Evolutionary conservation across 805 yeast species (phyloP).

Genomic region (Ogataea pignaliae): DNA sequence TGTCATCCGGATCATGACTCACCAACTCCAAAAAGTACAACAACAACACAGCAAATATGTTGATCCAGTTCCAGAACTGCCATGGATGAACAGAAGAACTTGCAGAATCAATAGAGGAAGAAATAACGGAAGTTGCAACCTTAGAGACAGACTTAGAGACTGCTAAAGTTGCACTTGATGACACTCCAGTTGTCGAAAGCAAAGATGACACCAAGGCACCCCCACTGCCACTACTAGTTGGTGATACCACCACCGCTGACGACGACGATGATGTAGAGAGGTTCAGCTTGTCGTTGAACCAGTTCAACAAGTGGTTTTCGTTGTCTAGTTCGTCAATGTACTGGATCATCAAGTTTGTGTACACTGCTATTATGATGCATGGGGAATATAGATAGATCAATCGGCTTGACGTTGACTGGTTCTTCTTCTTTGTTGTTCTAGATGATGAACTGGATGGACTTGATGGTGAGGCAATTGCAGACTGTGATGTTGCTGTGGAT

Average conservation of each 20-base stretch:
- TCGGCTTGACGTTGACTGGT: conserved; percentile 35
- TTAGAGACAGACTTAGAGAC: neutral
- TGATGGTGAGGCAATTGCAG: neutral
- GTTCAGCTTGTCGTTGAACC: conserved; percentile 25
- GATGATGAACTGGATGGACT: neutral
- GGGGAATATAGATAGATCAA: conserved; percentile 87
- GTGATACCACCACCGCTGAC: neutral
- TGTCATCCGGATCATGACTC: conserved; percentile 31
- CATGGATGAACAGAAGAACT: conserved; percentile 53
- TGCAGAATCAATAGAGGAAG: neutral
- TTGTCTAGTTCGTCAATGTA: conserved; percentile 72
- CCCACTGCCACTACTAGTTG: too few relatives aligned
- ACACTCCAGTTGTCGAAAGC: neutral
- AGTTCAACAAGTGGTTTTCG: conserved; percentile 37
- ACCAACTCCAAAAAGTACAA: conserved; percentile 76
- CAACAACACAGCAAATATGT: conserved; percentile 74
- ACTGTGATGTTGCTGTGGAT: too few relatives aligned
- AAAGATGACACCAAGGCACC: neutral
- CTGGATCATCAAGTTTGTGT: conserved; percentile 89
- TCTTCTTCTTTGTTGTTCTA: conserved; percentile 6
- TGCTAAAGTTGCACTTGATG: conserved; percentile 1
- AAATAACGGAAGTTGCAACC: conserved; percentile 1
- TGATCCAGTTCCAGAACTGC: conserved; percentile 97
- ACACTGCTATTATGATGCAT: conserved; percentile 89
- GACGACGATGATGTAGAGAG: conserved; percentile 3